Evolutionary conservation across 345 rosid genomes (phyloP).

Genomic region (Punica granatum): DNA sequence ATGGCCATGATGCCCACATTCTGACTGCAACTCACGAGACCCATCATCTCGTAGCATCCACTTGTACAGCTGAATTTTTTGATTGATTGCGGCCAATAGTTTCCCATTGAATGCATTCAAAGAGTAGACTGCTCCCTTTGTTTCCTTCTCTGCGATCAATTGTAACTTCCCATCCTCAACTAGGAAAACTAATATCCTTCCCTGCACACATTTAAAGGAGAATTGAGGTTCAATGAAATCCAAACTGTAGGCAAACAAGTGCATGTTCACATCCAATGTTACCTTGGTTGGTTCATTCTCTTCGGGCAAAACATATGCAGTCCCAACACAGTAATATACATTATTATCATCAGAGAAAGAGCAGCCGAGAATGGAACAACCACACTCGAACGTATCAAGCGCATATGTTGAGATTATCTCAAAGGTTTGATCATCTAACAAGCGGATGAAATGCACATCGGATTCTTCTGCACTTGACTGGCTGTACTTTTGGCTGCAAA

Average conservation of each 20-base stretch:
- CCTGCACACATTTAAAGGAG: conserved; percentile 30
- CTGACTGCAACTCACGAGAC: conserved; percentile 75
- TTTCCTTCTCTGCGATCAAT: conserved; percentile 86
- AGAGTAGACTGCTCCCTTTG: conserved; percentile 83
- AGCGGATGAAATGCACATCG: conserved; percentile 70
- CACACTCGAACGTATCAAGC: conserved; percentile 77
- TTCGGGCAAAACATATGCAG: conserved; percentile 88
- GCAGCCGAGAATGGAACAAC: conserved; percentile 92
- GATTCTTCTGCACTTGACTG: conserved; percentile 66
- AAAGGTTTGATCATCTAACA: conserved; percentile 82
- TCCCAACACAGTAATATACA: conserved; percentile 88
- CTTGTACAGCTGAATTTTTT: conserved; percentile 83
- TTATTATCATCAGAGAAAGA: conserved; percentile 70
- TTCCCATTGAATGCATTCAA: conserved; percentile 90
- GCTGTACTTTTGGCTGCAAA: conserved; percentile 61
- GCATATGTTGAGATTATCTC: conserved; percentile 71
- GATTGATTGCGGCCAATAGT: conserved; percentile 84
- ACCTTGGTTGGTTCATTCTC: conserved; percentile 91
- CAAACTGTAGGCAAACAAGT: conserved; percentile 6
- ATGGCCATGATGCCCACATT: conserved; percentile 89
- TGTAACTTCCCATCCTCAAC: conserved; percentile 87
- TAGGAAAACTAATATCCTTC: conserved; percentile 77
- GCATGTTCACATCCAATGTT: not conserved
- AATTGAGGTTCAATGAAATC: not conserved
- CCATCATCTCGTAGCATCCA: conserved; percentile 95